These are phyloP conservation scores for Teunomyces funiuensis DNA, from an alignment of 805 yeast species.

Conservation along the genomic window DNA sequence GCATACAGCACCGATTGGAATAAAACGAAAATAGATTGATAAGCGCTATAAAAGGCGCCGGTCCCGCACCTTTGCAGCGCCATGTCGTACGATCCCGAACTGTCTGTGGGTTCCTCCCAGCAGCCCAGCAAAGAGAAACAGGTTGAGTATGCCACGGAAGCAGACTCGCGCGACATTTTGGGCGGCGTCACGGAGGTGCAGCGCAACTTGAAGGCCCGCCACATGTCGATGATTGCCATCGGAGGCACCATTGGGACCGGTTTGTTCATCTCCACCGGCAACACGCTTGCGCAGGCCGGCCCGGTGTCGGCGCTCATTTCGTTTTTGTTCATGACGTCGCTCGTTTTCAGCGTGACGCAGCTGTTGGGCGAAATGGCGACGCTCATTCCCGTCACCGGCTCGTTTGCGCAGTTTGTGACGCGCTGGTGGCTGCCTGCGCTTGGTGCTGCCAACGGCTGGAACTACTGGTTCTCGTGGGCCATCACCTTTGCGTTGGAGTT, in stretches of 20 bases:
- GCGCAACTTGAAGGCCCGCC: constrained; percentile 63
- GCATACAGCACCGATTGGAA: too few relatives aligned
- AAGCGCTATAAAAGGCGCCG: too few relatives aligned
- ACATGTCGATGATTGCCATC: constrained; percentile 71
- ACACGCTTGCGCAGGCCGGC: constrained; percentile 58
- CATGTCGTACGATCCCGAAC: constrained; percentile 15
- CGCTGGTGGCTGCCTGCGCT: constrained; percentile 68
- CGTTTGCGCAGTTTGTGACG: constrained; percentile 69
- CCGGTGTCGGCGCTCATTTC: constrained; percentile 69
- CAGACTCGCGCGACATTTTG: constrained; percentile 10
- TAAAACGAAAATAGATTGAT: too few relatives aligned
- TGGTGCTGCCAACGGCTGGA: constrained; percentile 72
- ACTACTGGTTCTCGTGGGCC: constrained; percentile 79
- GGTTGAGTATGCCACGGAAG: constrained; percentile 19
- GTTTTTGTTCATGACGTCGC: constrained; percentile 62
- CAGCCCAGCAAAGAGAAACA: constrained; percentile 13
- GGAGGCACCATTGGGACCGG: constrained; percentile 86
- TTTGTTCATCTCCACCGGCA: constrained; percentile 62
- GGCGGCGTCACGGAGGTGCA: constrained; percentile 39
- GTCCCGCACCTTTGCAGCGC: not conserved
- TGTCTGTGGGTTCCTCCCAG: constrained; percentile 12
- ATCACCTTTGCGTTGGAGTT: constrained; percentile 74
- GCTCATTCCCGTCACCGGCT: constrained; percentile 65
- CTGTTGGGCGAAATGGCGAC: constrained; percentile 83
- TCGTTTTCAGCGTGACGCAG: constrained; percentile 67